Base-by-base conservation (phyloP, 371 early-diverging fungal genomes). In the Apophysomyces trapeziformis region DNA sequence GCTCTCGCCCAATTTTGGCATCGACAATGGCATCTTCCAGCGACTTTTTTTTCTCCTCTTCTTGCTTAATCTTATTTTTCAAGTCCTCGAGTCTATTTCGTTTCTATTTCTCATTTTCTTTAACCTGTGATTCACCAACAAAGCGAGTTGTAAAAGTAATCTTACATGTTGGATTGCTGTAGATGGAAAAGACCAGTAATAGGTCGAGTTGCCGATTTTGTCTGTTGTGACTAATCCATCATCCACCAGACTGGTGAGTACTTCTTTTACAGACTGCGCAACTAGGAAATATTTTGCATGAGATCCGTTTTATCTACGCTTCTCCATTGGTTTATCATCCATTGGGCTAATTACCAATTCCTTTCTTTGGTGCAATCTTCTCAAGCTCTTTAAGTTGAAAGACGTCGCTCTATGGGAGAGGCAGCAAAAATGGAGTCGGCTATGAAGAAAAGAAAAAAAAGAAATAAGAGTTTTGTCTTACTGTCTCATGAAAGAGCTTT, bases 181-280 rank as follows among this genome's bases (percentile, higher is more conserved):
- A 65, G 94, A 92, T 1, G 94, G 94, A 70, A 95, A 98, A 7
- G 92, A 85, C 98, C 98, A 99, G 71, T 83, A 98, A 70, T 92
- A 95, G 67, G 93, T 97, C 11, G 93, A 91, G 12, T 90, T 88
- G 8, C 96, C 99, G 60, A 96, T 92, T 79, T 96, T 98, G 66
- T 99, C 97, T n/a, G 76, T 74, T n/a, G 78, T 83, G 11, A 96
- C 95, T 35, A 95, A 68, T 26, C 87, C 87, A 78, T 99, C 99
- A 73, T 93, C 91, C n/a, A 98, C 93, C 32, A 98, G 84, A 13
- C 86, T 79, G 68, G 95, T 93, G 0, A 99, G 70, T 1, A 97
- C 90, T 56, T 97, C 98, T 75, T 97, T 96, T 63, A 97, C 91
- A 0, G 94, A 86, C 64, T 95, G 94, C 18, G 81, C 65, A 1